phyloP scores from a whole-genome alignment of 1,284 basidiomycete genomes.

The Trichosporon inkin region DNA sequence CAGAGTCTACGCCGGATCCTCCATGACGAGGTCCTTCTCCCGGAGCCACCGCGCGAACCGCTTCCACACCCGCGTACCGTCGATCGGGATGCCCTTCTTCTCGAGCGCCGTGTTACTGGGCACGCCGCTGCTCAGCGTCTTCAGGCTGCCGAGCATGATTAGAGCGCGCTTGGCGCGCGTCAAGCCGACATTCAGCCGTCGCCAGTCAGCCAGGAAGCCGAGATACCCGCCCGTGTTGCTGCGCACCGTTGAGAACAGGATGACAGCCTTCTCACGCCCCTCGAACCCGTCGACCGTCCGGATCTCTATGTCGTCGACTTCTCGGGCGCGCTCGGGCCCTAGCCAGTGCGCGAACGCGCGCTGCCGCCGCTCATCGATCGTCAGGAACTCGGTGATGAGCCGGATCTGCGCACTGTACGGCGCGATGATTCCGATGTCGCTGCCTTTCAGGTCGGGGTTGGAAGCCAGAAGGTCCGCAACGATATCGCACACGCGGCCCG shows the following conservation, averaged over 20 bases:
- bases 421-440: conserved; percentile 80
- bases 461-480: conserved; percentile 69
- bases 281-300: conserved; percentile 92
- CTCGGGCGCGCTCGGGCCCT: conserved; percentile 61
- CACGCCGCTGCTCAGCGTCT: conserved; percentile 57
- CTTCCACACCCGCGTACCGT: conserved; percentile 41
- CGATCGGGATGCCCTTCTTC: conserved; percentile 30
- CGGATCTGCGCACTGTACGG: conserved; percentile 79
- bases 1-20: conserved; percentile 18
- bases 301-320: conserved; percentile 67
- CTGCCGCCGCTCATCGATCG: conserved; percentile 36
- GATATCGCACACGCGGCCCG: conserved; percentile 67
- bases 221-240: conserved; percentile 69
- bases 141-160: conserved; percentile 72
- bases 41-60: conserved; percentile 35
- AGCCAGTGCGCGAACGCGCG: conserved; percentile 59
- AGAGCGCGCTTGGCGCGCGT: conserved; percentile 78
- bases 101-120: conserved; percentile 24
- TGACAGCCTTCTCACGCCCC: conserved; percentile 85
- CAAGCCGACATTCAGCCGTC: conserved; percentile 81
- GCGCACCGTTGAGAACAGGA: conserved; percentile 84
- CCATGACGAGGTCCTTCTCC: conserved; percentile 31
- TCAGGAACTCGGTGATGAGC: conserved; percentile 61
- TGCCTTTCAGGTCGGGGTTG: conserved; percentile 66
- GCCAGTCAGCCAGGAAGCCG: conserved; percentile 83